A percentile compares a stretch with the other conserved stretches of the same genome.
phyloP scores from a whole-genome alignment of 2,329 filamentous ascomycete species.

The Paracoccidioides lutzii region DNA sequence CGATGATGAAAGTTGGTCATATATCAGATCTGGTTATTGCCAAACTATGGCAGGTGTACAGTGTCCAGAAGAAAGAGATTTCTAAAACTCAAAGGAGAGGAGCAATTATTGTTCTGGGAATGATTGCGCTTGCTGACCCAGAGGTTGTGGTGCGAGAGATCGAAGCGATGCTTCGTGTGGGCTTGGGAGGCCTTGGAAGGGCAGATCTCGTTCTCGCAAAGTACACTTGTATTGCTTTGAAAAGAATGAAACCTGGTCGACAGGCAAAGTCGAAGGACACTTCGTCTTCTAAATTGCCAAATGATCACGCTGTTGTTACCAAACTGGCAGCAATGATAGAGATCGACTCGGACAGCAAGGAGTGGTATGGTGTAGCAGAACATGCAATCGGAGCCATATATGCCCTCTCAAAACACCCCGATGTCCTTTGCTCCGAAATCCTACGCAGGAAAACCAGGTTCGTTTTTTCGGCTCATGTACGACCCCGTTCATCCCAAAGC shows the following conservation, averaged over 20 bases:
- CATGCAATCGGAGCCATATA: constrained; percentile 96
- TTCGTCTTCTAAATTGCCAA: constrained; percentile 62
- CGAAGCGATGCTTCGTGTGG: constrained; percentile 84
- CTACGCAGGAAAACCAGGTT: constrained; percentile 72
- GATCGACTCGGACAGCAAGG: constrained; percentile 75
- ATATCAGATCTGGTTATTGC: constrained; percentile 74
- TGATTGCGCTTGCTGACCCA: constrained; percentile 85
- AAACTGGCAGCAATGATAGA: constrained; percentile 76
- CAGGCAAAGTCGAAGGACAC: constrained; percentile 58
- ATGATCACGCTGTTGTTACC: constrained; percentile 76
- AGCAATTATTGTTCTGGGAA: constrained; percentile 89
- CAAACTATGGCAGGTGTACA: constrained; percentile 96
- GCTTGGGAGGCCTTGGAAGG: constrained; percentile 67
- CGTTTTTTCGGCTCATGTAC: constrained; percentile 50
- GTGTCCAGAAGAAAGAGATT: constrained; percentile 84
- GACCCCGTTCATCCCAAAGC: constrained; percentile 17
- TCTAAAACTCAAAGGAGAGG: constrained; percentile 82
- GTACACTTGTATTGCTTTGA: constrained; percentile 86
- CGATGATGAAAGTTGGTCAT: constrained; percentile 91
- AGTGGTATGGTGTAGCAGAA: constrained; percentile 90
- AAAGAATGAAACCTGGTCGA: constrained; percentile 79
- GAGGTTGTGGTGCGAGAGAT: constrained; percentile 92
- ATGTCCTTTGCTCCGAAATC: constrained; percentile 83
- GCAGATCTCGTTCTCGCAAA: constrained; percentile 80
- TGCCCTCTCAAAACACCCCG: constrained; percentile 81